Evolutionary conservation across 306 rosid genomes (phyloP).

Genomic region (Pterocarpus santalinus): DNA sequence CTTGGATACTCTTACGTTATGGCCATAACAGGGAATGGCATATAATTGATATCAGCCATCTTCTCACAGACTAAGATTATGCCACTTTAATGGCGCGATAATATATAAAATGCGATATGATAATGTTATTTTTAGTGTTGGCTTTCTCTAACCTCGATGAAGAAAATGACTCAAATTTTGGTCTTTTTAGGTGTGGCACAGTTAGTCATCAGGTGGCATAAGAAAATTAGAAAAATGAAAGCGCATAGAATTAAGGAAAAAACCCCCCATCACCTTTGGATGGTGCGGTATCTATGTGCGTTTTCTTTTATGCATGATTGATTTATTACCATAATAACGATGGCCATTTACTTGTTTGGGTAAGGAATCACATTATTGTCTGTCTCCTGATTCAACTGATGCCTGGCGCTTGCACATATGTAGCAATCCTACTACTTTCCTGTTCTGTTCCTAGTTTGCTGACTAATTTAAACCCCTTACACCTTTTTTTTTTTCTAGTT

Average conservation of each 20-base stretch:
- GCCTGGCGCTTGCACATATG: constrained; percentile 15
- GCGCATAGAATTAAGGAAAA: constrained; percentile 20
- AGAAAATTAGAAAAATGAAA: constrained; percentile 13
- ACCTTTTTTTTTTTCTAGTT: not conserved
- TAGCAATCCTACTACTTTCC: not conserved
- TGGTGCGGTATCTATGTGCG: constrained; percentile 34
- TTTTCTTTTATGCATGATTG: constrained; percentile 27
- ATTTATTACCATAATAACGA: constrained; percentile 36
- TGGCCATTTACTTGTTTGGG: constrained; percentile 45
- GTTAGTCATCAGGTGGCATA: constrained; percentile 40
- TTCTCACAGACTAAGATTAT: not conserved
- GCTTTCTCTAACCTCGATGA: constrained; percentile 45
- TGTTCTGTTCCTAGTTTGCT: not conserved
- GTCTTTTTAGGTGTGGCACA: constrained; percentile 40
- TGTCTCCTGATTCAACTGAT: constrained; percentile 19
- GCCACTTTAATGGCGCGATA: constrained; percentile 41
- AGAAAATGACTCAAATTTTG: constrained; percentile 28
- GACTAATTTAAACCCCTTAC: constrained; percentile 11
- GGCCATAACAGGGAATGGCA: constrained; percentile 35
- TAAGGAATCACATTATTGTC: constrained; percentile 7
- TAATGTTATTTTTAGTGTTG: constrained; percentile 50
- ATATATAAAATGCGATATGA: constrained; percentile 44
- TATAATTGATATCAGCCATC: constrained; percentile 12
- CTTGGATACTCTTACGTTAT: constrained; percentile 42
- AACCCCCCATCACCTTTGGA: constrained; percentile 25